Evolutionary conservation across 2,329 filamentous ascomycete genomes (phyloP), one percentile per base, ranked within the genome.

Genomic region (Pseudogymnoascus sp.): DNA sequence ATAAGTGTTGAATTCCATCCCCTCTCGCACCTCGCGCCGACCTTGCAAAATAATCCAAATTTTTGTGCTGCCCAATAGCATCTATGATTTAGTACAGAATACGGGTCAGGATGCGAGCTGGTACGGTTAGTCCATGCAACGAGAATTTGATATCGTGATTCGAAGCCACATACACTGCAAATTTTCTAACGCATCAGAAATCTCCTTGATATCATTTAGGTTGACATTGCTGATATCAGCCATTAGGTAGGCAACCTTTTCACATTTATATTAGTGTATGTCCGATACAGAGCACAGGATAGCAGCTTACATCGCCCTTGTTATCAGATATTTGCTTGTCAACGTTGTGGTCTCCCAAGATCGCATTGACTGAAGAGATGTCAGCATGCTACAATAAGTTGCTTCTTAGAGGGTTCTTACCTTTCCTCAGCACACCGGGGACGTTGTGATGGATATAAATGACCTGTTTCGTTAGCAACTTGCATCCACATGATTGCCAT

Each of bases 281-380:
- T 31, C 13, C 31, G 33, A 7, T 23, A 17, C 59, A 17, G 33
- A 15, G 10, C 46, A 10, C 50, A 5, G 7, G 7, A n/a, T 9
- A n/a, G 7, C 15, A 40, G 69, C 83, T 68, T 77, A 90, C 88
- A 74, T 97, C 93, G 69, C 92, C 93, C 79, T 88, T 89, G 77
- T 90, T 96, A 76, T 97, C 95, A 60, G 91, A 95, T 80, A 96
- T 97, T 78, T 99, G 95, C 82, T 97, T 97, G 79, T 97, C 93
- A 70, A 99, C 93, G 76, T 99, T 99, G 81, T 99, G 93, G 72
- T 96, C 88, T 46, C 89, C 90, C 59, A 99, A 83, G 66, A 97
- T 91, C 72, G 95, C 90, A 81, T 99, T 99, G 68, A 99, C 95
- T 88, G 67, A 59, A 9, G 5, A 38, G 37, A 11, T 46, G 56